Evolutionary conservation across 2,329 filamentous ascomycete species (phyloP), one percentile per base, ranked within the genome.

Genomic region (Penicillium sp.): DNA sequence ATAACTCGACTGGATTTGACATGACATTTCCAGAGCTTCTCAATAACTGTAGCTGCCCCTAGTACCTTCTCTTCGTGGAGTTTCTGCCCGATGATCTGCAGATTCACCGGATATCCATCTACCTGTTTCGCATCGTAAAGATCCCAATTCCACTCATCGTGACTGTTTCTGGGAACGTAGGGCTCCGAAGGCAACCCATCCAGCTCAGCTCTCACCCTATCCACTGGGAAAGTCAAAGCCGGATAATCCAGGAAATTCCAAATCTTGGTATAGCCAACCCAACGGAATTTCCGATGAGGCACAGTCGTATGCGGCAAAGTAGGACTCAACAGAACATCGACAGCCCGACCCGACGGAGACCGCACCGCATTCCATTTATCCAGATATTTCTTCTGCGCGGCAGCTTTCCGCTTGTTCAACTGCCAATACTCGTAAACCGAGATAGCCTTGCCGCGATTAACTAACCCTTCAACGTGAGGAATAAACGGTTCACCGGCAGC

Each of bases 361-460:
- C 65, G 72, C 0, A 76, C 71, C 0, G 68, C 67, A 44, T 81
- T 80, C 85, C 85, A 88, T 56, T 84, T 82, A 48, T 85, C 78
- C 1, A 87, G 75, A 54, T 85, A 87, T 2, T 72, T 75, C 57
- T 85, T 80, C 60, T 86, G 83, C 4, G 78, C 73, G 0, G 72
- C 74, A 27, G 77, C 55, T 64, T 87, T 88, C 27, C 78, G 76
- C 58, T 76, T 82, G 70, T 87, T 88, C 7, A 89, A 76, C 62
- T 87, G 84, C 86, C 85, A 89, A 70, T 88, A 89, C 5, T 85
- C 77, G 56, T 84, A 87, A 0, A 87, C 84, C 0, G 83, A 85
- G 15, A 87, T 83, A 0, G 83, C 68, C 11, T 77, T 62, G 2
- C 77, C 81, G 0, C 77, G 75, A 50, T 82, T 82, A 15, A 87